Percentiles rank a stretch among this genome's conserved stretches.
Evolutionary conservation across 306 rosid genomes (phyloP).

Genomic region (Lathyrus aphaca): DNA sequence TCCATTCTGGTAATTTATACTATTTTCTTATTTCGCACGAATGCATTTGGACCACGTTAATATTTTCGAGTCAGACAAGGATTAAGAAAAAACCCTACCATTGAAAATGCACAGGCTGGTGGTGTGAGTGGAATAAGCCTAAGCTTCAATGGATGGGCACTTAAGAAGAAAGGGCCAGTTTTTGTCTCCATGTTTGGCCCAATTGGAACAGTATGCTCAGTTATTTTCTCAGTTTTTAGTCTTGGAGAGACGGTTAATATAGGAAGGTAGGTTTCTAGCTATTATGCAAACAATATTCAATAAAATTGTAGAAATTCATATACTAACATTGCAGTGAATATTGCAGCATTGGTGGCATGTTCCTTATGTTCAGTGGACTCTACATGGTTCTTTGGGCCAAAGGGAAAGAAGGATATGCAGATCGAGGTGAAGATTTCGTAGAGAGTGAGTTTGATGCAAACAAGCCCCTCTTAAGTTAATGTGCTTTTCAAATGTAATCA

Average conservation of each 20-base stretch:
- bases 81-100: too few relatives aligned
- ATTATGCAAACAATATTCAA: not conserved
- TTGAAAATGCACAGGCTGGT: slow-evolving; percentile 57
- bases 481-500: slow-evolving; percentile 34
- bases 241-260: slow-evolving; percentile 56
- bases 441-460: slow-evolving; percentile 59
- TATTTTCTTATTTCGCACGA: not conserved
- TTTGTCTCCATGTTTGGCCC: slow-evolving; percentile 85
- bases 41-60: not conserved
- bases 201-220: slow-evolving; percentile 70
- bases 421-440: slow-evolving; percentile 35
- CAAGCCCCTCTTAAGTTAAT: slow-evolving; percentile 73
- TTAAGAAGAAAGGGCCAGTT: slow-evolving; percentile 89
- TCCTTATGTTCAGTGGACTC: slow-evolving; percentile 79
- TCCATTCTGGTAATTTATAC: slow-evolving; percentile 56
- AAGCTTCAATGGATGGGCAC: slow-evolving; percentile 88
- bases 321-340: not conserved
- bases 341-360: slow-evolving; percentile 76
- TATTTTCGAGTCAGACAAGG: too few relatives aligned
- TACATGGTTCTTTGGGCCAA: slow-evolving; percentile 91
- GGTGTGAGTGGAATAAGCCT: slow-evolving; percentile 62
- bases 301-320: not conserved
- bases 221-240: slow-evolving; percentile 58
- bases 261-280: slow-evolving; percentile 57
- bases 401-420: slow-evolving; percentile 62